These are phyloP conservation scores for Epichloe glyceriae DNA, from an alignment of 2,329 filamentous ascomycete species.

Conservation along the genomic window DNA sequence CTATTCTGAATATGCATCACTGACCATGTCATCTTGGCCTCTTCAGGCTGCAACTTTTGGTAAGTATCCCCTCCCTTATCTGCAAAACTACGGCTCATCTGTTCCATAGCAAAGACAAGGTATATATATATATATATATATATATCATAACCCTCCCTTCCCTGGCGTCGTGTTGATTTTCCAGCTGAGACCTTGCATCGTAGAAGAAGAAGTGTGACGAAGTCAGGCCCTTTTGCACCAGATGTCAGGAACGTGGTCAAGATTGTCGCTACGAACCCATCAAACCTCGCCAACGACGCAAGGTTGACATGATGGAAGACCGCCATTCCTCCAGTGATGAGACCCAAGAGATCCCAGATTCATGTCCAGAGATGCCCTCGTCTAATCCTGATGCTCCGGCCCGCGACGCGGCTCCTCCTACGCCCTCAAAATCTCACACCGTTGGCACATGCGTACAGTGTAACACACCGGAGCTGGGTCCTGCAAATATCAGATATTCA, in stretches of 20 bases:
- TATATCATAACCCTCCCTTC: not conserved
- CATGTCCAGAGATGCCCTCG: not conserved
- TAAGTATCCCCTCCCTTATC: constrained; percentile 18
- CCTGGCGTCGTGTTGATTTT: not conserved
- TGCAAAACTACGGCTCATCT: constrained; percentile 5
- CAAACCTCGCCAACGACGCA: constrained; percentile 25
- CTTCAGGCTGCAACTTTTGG: constrained; percentile 39
- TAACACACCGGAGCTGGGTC: constrained; percentile 4
- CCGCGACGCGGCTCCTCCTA: not conserved
- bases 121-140: constrained; percentile 21
- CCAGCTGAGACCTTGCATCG: not conserved
- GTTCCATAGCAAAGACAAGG: constrained; percentile 39
- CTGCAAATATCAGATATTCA: not conserved
- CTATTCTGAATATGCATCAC: constrained; percentile 2
- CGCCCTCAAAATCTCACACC: constrained; percentile 4
- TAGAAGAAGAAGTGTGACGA: constrained; percentile 49
- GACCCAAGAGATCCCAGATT: not conserved
- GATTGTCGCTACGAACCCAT: constrained; percentile 39
- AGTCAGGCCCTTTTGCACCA: constrained; percentile 34
- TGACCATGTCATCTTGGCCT: constrained; percentile 1
- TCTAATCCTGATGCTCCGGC: not conserved
- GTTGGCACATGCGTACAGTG: constrained; percentile 10
- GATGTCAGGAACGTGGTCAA: constrained; percentile 35
- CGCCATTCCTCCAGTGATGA: not conserved
- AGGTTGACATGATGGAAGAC: constrained; percentile 13